Base-by-base conservation (phyloP, 495 filamentous ascomycete species). In the Apodospora peruviana region DNA sequence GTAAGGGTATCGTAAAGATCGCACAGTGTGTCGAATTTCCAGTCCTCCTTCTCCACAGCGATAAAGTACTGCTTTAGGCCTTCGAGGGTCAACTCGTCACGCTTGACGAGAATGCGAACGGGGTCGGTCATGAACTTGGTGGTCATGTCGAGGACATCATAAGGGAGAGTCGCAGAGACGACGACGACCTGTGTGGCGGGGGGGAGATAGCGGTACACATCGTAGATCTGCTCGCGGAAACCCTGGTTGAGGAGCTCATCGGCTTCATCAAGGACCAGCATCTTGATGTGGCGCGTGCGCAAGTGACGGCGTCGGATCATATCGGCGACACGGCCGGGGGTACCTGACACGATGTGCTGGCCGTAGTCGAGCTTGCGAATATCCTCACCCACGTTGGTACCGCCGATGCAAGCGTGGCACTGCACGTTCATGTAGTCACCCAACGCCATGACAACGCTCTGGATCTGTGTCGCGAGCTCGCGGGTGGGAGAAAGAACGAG, bases 51-150 rank as follows among this genome's bases (percentile, higher is more conserved):
- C 79, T 98, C 93, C 43, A 98, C 93, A 51, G 93, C 93, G 70
- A 98, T 98, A 79, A 95, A 98, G 81, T 95, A 98, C 66, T 98
- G 93, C 82, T 98, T 98, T 66, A 98, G 86, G 82, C 93, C 93
- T 73, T 98, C 93, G 46, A 98, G 87, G 58, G 93, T 98, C 70
- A 98, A 81, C 70, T 98, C 93, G 67, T 90, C 94, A 79, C 93
- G 91, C 86, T 98, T 98, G 75, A 98, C 93, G 63, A 98, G 83
- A 67, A 98, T 96, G 64, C 94, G 90, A 68, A 98, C 86, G 47
- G 93, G 93, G 75, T 98, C 94, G 62, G 88, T 90, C 93, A 98
- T 98, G 81, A 98, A 98, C 79, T 98, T 98, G 70, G 93, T 97
- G 60, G 93, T 97, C 65, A 98, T 90, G 77, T 97, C 94, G 48